Percentiles rank a stretch among this genome's conserved stretches.
These are phyloP conservation scores for Neofusicoccum kwambonambiense DNA, from an alignment of 2,329 filamentous ascomycete species.

Conservation along the genomic window DNA sequence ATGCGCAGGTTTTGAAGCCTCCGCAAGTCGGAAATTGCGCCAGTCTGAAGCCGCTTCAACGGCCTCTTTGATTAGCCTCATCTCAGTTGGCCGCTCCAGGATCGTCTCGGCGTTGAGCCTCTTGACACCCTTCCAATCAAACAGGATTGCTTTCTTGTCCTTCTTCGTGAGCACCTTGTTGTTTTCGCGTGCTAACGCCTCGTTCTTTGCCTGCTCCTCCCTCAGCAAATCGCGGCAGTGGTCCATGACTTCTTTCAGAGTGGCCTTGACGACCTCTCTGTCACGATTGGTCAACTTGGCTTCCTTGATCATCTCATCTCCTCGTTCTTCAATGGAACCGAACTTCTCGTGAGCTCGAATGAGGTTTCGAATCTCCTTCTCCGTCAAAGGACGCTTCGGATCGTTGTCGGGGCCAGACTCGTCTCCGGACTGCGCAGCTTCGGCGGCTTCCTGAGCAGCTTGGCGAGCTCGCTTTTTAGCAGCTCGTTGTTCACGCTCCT, in stretches of 20 bases:
- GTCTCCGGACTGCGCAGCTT: constrained; percentile 46
- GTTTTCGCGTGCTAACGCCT: constrained; percentile 64
- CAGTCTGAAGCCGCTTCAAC: constrained; percentile 66
- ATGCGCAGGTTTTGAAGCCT: constrained; percentile 87
- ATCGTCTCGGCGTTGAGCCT: constrained; percentile 96
- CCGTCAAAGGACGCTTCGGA: constrained; percentile 83
- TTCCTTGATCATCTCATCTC: constrained; percentile 82
- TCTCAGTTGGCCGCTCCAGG: constrained; percentile 83
- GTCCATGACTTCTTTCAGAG: constrained; percentile 76
- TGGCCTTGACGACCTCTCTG: constrained; percentile 70
- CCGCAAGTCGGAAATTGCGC: constrained; percentile 78
- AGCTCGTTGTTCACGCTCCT: constrained; percentile 62
- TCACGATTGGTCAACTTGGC: constrained; percentile 83
- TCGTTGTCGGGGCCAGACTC: constrained; percentile 61
- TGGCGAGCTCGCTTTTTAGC: constrained; percentile 68
- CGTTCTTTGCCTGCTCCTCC: constrained; percentile 66
- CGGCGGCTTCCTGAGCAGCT: constrained; percentile 66
- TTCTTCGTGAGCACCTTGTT: constrained; percentile 91
- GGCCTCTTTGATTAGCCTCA: constrained; percentile 77
- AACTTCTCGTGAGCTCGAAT: constrained; percentile 89
- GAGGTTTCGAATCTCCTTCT: constrained; percentile 90
- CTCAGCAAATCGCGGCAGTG: constrained; percentile 68
- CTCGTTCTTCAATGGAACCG: constrained; percentile 83
- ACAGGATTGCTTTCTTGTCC: constrained; percentile 93
- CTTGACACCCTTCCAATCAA: constrained; percentile 90